phyloP scores from a whole-genome alignment of 352 stramenopile genomes.

The Phytophthora litchii region DNA sequence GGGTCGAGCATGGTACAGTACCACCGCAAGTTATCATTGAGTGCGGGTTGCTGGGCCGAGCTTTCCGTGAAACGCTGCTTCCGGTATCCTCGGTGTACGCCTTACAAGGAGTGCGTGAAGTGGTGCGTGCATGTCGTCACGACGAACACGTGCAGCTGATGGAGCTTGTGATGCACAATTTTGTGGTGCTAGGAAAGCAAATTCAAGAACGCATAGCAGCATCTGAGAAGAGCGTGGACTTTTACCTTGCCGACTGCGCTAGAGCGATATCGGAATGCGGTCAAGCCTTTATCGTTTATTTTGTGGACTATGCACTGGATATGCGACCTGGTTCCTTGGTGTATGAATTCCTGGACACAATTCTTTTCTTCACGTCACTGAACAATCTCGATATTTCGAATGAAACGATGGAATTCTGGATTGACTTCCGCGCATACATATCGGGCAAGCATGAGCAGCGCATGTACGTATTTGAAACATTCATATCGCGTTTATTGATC shows the following conservation, averaged over 20 bases:
- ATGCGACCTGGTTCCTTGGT: conserved; percentile 64
- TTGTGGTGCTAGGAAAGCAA: conserved; percentile 71
- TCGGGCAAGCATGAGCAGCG: conserved; percentile 79
- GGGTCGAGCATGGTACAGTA: conserved; percentile 77
- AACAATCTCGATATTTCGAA: conserved; percentile 74
- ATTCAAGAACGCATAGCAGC: conserved; percentile 42
- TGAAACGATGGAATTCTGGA: conserved; percentile 86
- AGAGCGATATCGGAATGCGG: conserved; percentile 75
- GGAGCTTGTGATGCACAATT: conserved; percentile 81
- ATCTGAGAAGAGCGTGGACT: conserved; percentile 36
- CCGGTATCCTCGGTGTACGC: conserved; percentile 49
- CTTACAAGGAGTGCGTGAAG: conserved; percentile 68
- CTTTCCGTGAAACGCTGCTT: conserved; percentile 58
- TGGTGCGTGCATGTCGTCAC: conserved; percentile 64
- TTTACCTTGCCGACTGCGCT: conserved; percentile 58
- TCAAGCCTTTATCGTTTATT: conserved; percentile 77
- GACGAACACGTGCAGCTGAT: conserved; percentile 72
- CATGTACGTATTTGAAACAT: conserved; percentile 70
- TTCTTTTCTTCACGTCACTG: conserved; percentile 72
- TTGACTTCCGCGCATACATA: conserved; percentile 76
- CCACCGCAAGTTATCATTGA: conserved; percentile 61
- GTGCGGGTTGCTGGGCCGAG: conserved; percentile 58
- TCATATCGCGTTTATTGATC: conserved; percentile 70
- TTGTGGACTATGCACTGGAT: conserved; percentile 79
- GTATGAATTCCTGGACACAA: conserved; percentile 76